phyloP scores from a whole-genome alignment of 2,329 filamentous ascomycete species.

The Hypoxylon sp. region DNA sequence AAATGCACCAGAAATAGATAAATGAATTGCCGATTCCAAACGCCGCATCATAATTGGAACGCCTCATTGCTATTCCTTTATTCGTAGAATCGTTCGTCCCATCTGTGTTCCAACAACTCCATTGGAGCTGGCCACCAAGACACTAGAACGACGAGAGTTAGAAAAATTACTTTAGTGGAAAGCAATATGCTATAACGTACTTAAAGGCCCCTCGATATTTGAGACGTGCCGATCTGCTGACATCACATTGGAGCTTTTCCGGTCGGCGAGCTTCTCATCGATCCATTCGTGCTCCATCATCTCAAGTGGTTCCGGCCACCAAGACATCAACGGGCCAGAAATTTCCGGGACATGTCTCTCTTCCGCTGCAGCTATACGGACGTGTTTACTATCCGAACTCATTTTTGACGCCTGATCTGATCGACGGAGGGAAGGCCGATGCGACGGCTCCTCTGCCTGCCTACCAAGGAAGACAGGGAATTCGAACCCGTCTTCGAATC shows the following conservation, averaged over 20 bases:
- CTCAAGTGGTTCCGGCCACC: slow-evolving; percentile 51
- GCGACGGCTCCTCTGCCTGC: slow-evolving; percentile 45
- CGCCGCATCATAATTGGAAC: slow-evolving; percentile 19
- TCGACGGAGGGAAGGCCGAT: not conserved
- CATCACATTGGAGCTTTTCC: slow-evolving; percentile 20
- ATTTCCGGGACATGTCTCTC: slow-evolving; percentile 38
- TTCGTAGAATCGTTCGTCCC: slow-evolving; percentile 54
- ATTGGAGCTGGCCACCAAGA: slow-evolving; percentile 49
- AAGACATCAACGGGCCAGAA: slow-evolving; percentile 50
- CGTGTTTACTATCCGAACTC: slow-evolving; percentile 16
- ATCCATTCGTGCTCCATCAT: slow-evolving; percentile 48
- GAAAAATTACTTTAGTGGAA: not conserved
- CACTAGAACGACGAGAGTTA: slow-evolving; percentile 30
- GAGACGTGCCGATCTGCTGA: slow-evolving; percentile 39
- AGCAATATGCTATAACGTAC: not conserved
- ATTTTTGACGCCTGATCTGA: slow-evolving; percentile 1
- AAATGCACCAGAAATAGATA: slow-evolving; percentile 3
- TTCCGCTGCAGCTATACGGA: slow-evolving; percentile 26
- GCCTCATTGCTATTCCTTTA: slow-evolving; percentile 26
- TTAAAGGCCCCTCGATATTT: slow-evolving; percentile 45
- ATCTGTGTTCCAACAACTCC: slow-evolving; percentile 45
- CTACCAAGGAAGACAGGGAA: slow-evolving; percentile 53
- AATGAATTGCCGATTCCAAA: slow-evolving; percentile 10
- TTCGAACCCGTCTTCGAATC: slow-evolving; percentile 48
- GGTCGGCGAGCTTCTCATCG: slow-evolving; percentile 32